A percentile compares a stretch with the other conserved stretches of the same genome.
Conservation (phyloP, 352 stramenopile species). For the Aphanomyces euteiches region DNA sequence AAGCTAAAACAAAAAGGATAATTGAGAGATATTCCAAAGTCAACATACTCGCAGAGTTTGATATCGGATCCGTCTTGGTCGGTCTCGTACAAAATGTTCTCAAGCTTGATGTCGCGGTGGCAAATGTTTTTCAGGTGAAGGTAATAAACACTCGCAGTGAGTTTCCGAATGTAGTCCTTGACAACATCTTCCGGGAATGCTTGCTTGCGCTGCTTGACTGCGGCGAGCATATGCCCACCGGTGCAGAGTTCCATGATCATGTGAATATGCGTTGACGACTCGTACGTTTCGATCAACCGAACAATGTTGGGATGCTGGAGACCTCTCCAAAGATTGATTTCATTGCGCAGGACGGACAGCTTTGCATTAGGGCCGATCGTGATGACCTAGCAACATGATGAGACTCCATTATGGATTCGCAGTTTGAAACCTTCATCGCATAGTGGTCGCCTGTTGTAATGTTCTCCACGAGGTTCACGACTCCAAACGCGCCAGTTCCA, state of each 20-base stretch:
- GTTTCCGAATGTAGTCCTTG: slow-evolving; percentile 55
- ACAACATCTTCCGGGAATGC: slow-evolving; percentile 52
- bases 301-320: slow-evolving; percentile 80
- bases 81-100: slow-evolving; percentile 75
- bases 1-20: slow-evolving; percentile 41
- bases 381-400: slow-evolving; percentile 34
- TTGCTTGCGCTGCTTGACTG: slow-evolving; percentile 30
- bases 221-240: slow-evolving; percentile 36
- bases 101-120: slow-evolving; percentile 74
- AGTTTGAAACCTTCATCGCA: slow-evolving; percentile 60
- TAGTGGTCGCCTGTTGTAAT: slow-evolving; percentile 59
- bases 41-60: slow-evolving; percentile 76
- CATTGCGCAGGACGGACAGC: slow-evolving; percentile 64
- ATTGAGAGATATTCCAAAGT: neutral
- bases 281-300: slow-evolving; percentile 73
- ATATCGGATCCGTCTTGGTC: slow-evolving; percentile 49
- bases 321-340: slow-evolving; percentile 71
- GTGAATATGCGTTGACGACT: slow-evolving; percentile 69
- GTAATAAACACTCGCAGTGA: slow-evolving; percentile 77
- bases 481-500: slow-evolving; percentile 63
- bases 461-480: slow-evolving; percentile 73
- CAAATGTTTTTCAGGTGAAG: slow-evolving; percentile 79
- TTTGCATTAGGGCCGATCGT: slow-evolving; percentile 59
- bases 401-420: neutral
- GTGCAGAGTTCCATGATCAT: slow-evolving; percentile 84